Base-by-base conservation (phyloP, 2,329 filamentous ascomycete species). In the Aciculosporium take region DNA sequence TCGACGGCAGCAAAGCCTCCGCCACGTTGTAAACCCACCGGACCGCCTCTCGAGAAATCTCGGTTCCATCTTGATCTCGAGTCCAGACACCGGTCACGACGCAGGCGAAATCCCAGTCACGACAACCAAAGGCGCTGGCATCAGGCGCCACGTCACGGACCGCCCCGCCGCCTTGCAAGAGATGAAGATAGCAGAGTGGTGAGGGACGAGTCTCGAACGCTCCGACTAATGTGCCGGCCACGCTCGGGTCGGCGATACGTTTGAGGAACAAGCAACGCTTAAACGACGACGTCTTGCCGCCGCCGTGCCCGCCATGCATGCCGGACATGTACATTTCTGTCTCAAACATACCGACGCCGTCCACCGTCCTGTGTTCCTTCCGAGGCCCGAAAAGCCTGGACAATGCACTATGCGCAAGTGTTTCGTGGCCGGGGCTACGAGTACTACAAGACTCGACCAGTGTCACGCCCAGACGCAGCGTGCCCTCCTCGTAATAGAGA, bases 71-170 rank as follows among this genome's bases (percentile, higher is more conserved):
- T 54, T 71, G 53, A 8, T 69, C 60, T 13, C 73, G 69, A 2
- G 62, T 61, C 76, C 76, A 81, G 43, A 78, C 68, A 21, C 72
- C 75, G 5, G 75, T 80, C 32, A 81, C 51, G 4, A 80, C 71
- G 48, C 76, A 81, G 35, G 75, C 76, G 58, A 71, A 80, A 25
- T 72, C 64, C 76, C 75, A 81, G 53, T 74, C 65, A 56, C 76
- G 70, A 59, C 69, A 77, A 34, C 76, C 74, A 41, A 81, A 80
- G 40, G 76, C 74, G 43, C 69, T 72, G 21, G 61, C 63, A 46
- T 68, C 55, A 5, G 56, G 46, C 2, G 56, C 49, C 13, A 70
- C 48, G 21, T 76, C 60, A 34, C 48, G n/a, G 32, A 74, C 53
- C 0, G 66, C 68, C 46, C 68, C 71, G 6, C 74, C 73, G 15